phyloP scores from a whole-genome alignment of 1,284 basidiomycete species.

The Pseudozyma thailandica region DNA sequence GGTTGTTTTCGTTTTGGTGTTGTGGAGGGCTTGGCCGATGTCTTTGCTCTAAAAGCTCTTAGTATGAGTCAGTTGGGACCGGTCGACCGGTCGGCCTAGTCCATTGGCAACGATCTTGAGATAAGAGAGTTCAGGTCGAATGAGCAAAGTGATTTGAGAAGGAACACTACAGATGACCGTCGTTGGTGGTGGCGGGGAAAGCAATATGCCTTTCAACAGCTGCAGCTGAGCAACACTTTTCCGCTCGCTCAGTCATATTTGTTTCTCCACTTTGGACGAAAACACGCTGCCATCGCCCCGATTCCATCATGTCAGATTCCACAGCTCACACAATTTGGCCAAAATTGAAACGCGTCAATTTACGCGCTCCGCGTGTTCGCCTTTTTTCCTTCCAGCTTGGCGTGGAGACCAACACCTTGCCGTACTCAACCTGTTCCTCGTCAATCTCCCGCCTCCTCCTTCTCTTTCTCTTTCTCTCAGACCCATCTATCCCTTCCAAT shows the following conservation, averaged over 20 bases:
- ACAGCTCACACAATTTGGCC: not conserved
- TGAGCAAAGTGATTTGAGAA: no score
- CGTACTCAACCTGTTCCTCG: not conserved
- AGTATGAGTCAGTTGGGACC: not conserved
- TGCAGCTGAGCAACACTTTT: not conserved
- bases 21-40: not conserved
- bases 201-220: not conserved
- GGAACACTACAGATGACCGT: no score
- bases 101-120: not conserved
- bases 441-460: not conserved
- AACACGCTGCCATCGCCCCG: not conserved
- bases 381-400: not conserved
- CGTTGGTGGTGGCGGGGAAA: not conserved
- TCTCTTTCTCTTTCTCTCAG: not conserved
- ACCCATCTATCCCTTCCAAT: not conserved
- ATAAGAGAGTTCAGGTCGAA: no score
- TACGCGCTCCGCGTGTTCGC: constrained; percentile 25
- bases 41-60: not conserved
- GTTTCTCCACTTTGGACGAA: not conserved
- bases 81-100: not conserved
- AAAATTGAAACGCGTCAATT: constrained; percentile 18
- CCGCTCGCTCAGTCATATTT: no score
- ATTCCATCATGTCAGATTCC: constrained; percentile 10
- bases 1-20: not conserved
- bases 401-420: constrained; percentile 29